Evolutionary conservation across 2,329 filamentous ascomycete genomes (phyloP).

Genomic region (Epichloe hybrida): DNA sequence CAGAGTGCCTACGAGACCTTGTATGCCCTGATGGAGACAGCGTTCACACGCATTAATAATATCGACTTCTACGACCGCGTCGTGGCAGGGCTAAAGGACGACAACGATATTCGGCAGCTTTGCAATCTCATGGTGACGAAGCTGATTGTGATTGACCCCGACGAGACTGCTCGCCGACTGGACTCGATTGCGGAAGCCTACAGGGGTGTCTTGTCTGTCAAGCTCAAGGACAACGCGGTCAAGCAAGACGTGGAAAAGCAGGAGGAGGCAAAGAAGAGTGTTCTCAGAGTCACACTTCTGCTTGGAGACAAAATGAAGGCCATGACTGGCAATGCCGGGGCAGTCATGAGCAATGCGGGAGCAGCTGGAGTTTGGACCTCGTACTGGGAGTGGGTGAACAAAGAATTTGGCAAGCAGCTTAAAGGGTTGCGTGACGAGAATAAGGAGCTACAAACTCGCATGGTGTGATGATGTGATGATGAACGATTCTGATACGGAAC

Average conservation of each 20-base stretch:
- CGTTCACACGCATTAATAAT: slow-evolving; percentile 69
- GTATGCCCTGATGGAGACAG: slow-evolving; percentile 83
- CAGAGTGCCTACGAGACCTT: slow-evolving; percentile 90
- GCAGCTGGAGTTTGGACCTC: slow-evolving; percentile 53
- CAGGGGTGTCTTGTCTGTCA: slow-evolving; percentile 67
- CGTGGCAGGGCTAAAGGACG: slow-evolving; percentile 75
- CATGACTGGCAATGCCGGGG: slow-evolving; percentile 48
- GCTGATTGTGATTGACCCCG: slow-evolving; percentile 65
- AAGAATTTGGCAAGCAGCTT: slow-evolving; percentile 56
- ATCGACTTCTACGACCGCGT: slow-evolving; percentile 80
- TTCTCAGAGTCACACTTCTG: slow-evolving; percentile 56
- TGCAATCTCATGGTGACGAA: slow-evolving; percentile 96
- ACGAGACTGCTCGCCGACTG: slow-evolving; percentile 71
- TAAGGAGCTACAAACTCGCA: slow-evolving; percentile 23
- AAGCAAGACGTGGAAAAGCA: slow-evolving; percentile 97
- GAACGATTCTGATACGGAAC: not conserved
- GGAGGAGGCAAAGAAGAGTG: slow-evolving; percentile 74
- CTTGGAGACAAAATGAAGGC: slow-evolving; percentile 52
- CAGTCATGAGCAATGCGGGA: slow-evolving; percentile 31
- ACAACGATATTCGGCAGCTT: slow-evolving; percentile 88
- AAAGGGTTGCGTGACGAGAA: slow-evolving; percentile 56
- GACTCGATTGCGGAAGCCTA: slow-evolving; percentile 74
- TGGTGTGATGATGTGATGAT: slow-evolving; percentile 7
- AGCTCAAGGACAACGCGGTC: slow-evolving; percentile 89
- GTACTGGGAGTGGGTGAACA: slow-evolving; percentile 82